Conservation (phyloP, 1,284 basidiomycete genomes). For the Flammula alnicola region DNA sequence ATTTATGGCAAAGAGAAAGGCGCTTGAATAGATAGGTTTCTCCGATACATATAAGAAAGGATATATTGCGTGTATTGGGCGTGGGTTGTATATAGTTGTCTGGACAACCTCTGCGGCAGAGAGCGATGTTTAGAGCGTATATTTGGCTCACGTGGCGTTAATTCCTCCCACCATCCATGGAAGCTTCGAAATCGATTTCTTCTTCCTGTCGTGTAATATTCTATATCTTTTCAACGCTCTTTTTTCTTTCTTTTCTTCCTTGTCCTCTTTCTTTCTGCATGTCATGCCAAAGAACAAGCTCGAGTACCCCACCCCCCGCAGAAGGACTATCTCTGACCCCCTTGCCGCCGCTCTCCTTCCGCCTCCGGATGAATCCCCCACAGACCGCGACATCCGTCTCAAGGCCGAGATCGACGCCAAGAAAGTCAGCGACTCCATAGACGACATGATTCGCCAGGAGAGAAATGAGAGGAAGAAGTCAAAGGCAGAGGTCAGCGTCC, state of each 20-base stretch:
- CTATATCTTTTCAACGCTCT: conserved; percentile 28
- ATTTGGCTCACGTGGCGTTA: conserved; percentile 33
- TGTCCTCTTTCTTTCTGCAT: conserved; percentile 21
- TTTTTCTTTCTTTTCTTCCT: conserved; percentile 24
- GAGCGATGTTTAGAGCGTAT: no score
- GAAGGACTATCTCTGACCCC: conserved; percentile 67
- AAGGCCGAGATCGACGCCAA: conserved; percentile 70
- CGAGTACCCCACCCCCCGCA: conserved; percentile 31
- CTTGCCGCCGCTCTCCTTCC: conserved; percentile 67
- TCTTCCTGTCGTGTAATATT: no score
- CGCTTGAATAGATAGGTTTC: no score
- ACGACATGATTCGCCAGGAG: conserved; percentile 73
- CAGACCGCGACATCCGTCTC: conserved; percentile 64
- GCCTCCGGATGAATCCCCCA: conserved; percentile 69
- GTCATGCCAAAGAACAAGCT: conserved; percentile 41
- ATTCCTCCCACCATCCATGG: conserved; percentile 33
- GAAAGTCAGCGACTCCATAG: conserved; percentile 74
- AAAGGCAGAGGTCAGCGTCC: conserved; percentile 69
- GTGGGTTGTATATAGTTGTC: no score
- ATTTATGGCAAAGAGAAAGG: no score
- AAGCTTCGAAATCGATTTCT: conserved; percentile 33
- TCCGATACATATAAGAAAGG: no score
- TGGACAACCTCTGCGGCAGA: no score
- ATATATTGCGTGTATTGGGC: no score
- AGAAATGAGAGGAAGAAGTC: conserved; percentile 58